Conservation (phyloP, 2,329 filamentous ascomycete species). For the Aschersonia sp. region DNA sequence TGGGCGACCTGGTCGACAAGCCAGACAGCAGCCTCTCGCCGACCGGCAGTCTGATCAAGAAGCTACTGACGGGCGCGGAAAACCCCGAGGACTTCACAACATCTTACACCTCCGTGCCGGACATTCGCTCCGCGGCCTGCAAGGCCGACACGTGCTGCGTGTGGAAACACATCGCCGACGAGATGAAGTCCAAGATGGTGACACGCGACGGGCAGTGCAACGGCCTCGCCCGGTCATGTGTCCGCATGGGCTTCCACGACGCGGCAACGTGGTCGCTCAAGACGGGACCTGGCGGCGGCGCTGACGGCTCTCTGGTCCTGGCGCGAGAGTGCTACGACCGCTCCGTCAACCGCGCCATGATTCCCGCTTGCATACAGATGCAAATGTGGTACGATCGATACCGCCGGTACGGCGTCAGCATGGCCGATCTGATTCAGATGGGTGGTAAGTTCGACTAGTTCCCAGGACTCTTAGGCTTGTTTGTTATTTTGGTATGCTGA, state of each 20-base stretch:
- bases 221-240: constrained; percentile 20
- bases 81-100: background rate
- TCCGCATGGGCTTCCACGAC: constrained; percentile 31
- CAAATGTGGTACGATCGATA: constrained; percentile 23
- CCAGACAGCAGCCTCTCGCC: constrained; percentile 12
- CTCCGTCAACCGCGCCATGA: constrained; percentile 29
- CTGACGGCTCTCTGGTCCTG: constrained; percentile 27
- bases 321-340: constrained; percentile 19
- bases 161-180: constrained; percentile 23
- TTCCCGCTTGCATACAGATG: constrained; percentile 23
- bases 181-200: constrained; percentile 19
- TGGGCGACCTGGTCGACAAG: constrained; percentile 21
- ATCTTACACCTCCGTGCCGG: background rate
- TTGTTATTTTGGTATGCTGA: background rate
- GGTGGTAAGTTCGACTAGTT: constrained; percentile 17
- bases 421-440: constrained; percentile 39
- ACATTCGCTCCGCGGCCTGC: constrained; percentile 7
- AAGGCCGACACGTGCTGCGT: constrained; percentile 23
- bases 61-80: constrained; percentile 14
- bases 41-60: constrained; percentile 16
- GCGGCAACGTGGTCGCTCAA: constrained; percentile 20
- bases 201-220: constrained; percentile 22
- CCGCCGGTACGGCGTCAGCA: constrained; percentile 22
- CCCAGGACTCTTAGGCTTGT: background rate
- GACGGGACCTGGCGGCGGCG: constrained; percentile 18